Evolutionary conservation across 1,284 basidiomycete genomes (phyloP).

Genomic region (Ganoderma meredithae): DNA sequence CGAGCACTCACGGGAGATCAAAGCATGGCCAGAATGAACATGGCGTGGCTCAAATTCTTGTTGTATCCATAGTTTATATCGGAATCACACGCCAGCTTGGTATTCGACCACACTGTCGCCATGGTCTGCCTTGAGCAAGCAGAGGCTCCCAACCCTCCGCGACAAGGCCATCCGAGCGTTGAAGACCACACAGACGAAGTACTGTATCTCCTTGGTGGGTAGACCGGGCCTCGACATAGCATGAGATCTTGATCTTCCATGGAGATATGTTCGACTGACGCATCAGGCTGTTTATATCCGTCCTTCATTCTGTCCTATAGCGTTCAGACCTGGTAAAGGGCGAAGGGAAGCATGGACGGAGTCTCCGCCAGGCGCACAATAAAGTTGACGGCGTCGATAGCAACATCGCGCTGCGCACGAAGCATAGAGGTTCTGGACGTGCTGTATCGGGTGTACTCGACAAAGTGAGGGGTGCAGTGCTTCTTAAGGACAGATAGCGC

Average conservation of each 20-base stretch:
- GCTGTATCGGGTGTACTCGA: not conserved
- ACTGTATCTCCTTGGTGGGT: too few species aligned
- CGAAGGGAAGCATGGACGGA: slow-evolving; percentile 4
- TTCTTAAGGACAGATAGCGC: not conserved
- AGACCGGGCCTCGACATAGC: slow-evolving; percentile 3
- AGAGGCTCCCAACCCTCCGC: too few species aligned
- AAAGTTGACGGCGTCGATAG: slow-evolving; percentile 6
- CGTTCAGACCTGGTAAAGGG: not conserved
- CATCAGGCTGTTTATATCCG: slow-evolving; percentile 1
- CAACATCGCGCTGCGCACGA: not conserved
- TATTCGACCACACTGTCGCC: too few species aligned
- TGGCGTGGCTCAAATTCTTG: too few species aligned
- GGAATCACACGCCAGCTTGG: too few species aligned
- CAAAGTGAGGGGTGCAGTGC: not conserved
- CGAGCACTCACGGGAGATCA: not conserved
- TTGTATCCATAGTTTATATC: too few species aligned
- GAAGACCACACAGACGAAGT: too few species aligned
- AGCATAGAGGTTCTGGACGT: not conserved
- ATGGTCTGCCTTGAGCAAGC: too few species aligned
- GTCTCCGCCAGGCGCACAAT: slow-evolving; percentile 8
- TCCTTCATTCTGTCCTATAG: not conserved
- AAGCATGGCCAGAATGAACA: too few species aligned
- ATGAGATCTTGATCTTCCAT: slow-evolving; percentile 11
- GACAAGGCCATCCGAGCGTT: too few species aligned
- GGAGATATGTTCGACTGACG: slow-evolving; percentile 9